These are phyloP conservation scores for Pyricularia pennisetigena DNA, from an alignment of 2,329 filamentous ascomycete species.

Conservation along the genomic window DNA sequence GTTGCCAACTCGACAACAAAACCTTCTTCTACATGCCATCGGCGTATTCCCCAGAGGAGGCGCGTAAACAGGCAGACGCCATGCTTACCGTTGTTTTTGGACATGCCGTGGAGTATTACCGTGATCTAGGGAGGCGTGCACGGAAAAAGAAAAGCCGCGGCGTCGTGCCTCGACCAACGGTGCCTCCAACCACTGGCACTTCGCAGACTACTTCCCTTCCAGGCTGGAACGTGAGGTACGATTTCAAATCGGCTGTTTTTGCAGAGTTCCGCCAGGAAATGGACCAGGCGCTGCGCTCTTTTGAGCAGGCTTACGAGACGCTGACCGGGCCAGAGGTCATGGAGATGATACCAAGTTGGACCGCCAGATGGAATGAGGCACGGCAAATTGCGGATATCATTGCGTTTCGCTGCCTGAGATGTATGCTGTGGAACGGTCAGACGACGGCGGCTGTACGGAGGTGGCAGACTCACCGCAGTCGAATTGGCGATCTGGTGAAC, in stretches of 20 bases:
- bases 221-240: slow-evolving; percentile 89
- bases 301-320: slow-evolving; percentile 77
- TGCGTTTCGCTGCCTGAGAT: slow-evolving; percentile 71
- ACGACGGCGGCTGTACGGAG: slow-evolving; percentile 70
- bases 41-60: slow-evolving; percentile 58
- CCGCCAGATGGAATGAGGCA: slow-evolving; percentile 84
- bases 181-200: slow-evolving; percentile 73
- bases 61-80: slow-evolving; percentile 63
- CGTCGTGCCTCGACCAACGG: slow-evolving; percentile 67
- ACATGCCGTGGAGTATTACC: slow-evolving; percentile 78
- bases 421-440: slow-evolving; percentile 70
- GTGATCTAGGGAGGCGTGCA: slow-evolving; percentile 85
- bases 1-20: slow-evolving; percentile 73
- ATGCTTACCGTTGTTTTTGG: slow-evolving; percentile 66
- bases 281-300: slow-evolving; percentile 76
- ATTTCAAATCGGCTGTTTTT: slow-evolving; percentile 85
- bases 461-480: slow-evolving; percentile 69
- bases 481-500: slow-evolving; percentile 69
- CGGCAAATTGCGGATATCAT: slow-evolving; percentile 76
- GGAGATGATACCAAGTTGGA: slow-evolving; percentile 85
- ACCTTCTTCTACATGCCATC: slow-evolving; percentile 78
- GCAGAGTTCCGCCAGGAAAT: slow-evolving; percentile 91
- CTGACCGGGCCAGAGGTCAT: slow-evolving; percentile 76
- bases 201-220: slow-evolving; percentile 77
- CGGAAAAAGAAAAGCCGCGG: slow-evolving; percentile 80